A percentile compares a stretch with the other conserved stretches of the same genome.
These are phyloP conservation scores for Cyclanthera cordifolia DNA, from an alignment of 306 rosid genomes.

Conservation along the genomic window DNA sequence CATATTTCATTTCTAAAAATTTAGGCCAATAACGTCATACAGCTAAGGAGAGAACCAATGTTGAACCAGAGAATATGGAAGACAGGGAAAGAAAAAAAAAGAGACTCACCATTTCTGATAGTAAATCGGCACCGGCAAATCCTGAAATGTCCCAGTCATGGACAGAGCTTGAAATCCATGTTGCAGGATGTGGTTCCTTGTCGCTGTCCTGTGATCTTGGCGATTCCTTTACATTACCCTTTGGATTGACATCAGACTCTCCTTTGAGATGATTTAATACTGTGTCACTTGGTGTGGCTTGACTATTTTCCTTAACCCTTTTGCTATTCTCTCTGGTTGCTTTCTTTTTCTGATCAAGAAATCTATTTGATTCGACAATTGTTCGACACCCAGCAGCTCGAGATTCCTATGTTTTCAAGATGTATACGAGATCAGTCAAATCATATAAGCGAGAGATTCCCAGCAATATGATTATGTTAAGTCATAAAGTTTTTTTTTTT, in stretches of 20 bases:
- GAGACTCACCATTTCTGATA: conserved; percentile 57
- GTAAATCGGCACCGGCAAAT: conserved; percentile 47
- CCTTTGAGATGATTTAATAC: conserved; percentile 29
- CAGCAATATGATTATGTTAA: neutral
- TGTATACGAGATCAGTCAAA: neutral
- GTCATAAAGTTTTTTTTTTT: too few species aligned
- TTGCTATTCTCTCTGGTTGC: conserved; percentile 32
- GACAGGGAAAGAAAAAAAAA: conserved; percentile 7
- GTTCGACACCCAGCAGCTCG: conserved; percentile 68
- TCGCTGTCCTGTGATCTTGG: conserved; percentile 16
- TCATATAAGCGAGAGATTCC: neutral
- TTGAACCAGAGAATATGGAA: neutral
- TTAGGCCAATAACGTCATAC: neutral
- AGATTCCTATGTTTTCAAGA: conserved; percentile 43
- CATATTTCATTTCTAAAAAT: neutral
- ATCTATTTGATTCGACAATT: conserved; percentile 41
- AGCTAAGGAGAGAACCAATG: neutral
- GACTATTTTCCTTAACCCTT: conserved; percentile 35
- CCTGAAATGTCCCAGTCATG: conserved; percentile 67
- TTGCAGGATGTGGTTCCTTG: conserved; percentile 29
- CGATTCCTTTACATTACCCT: conserved; percentile 25
- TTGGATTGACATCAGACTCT: conserved; percentile 38
- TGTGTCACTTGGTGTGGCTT: conserved; percentile 35
- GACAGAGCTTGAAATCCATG: conserved; percentile 27
- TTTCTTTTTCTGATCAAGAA: conserved; percentile 42